Base-by-base conservation (phyloP, 2,329 filamentous ascomycete genomes). In the Ophiostoma ips region DNA sequence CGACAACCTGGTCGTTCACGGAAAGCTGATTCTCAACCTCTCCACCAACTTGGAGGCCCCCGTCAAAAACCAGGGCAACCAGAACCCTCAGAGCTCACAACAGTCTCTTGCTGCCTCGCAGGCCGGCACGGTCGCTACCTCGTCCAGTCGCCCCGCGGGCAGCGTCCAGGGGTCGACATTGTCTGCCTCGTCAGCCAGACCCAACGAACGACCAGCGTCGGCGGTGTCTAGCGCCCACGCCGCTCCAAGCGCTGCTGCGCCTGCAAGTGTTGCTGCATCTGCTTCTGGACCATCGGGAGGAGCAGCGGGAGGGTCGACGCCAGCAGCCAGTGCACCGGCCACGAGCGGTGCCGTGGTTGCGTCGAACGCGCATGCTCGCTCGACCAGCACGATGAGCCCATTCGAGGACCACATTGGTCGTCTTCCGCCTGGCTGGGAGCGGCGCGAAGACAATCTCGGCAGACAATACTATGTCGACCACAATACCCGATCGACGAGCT, bases 401-500 rank as follows among this genome's bases (percentile, higher is more conserved):
- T 98, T 98, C 57, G 90, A 96, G 68, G 92, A 98, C 67, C 80
- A 82, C n/a, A 89, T 95, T 62, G 92, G 92, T 51, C 82, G 90
- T 58, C 68, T 98, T 50, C 92, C 92, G 33, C 81, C 85, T 47
- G 92, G 92, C 33, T 98, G 92, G 90, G 92, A 98, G 68, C 81
- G 92, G 50, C 80, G 92, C 51, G 90, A 96, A 65, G 92, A 98
- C 64, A 92, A 95, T 58, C 68, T 96, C 40, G 90, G 92, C 48
- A 79, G 92, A 60, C 96, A 90, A 19, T 98, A 98, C 64, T 98
- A 96, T 63, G 92, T 98, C 48, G 92, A 98, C 62, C 92, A 96
- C 65, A 96, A 96, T 65, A 95, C 89, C 7, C 77, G 92, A 59
- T 90, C 92, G 50, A 98, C 92, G 1, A 96, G 90, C 58, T 98